Base-by-base conservation (phyloP, 1,284 basidiomycete genomes). In the Fomitopsis schrenkii region DNA sequence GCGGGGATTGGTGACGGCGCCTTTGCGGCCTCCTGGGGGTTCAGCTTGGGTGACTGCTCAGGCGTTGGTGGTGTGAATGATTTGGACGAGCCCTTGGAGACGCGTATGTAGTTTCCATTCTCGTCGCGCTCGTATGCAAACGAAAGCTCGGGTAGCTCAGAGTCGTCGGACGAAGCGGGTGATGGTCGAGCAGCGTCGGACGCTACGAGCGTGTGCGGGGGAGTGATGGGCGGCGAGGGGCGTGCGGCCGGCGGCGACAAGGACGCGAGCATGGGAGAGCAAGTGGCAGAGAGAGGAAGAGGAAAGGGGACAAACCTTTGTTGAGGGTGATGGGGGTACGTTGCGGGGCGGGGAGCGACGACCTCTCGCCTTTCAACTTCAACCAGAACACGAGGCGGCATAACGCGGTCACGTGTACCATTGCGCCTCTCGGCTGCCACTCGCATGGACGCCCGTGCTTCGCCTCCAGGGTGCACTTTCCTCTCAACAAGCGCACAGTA, bases 91-190 rank as follows among this genome's bases (percentile, higher is more conserved):
- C 75, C 74, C 64, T 81, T 81, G 42, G 82, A 80, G 41, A 79
- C 66, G 45, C 88, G 85, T 44, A 87, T 77, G 62, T 80, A 80
- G 66, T 88, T 82, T 3, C 87, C 88, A 3, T 83, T 75, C 5
- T 78, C 77, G 71, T 88, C 84, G 55, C 78, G 76, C 62, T 85
- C 80, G 64, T 88, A 91, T 67, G 86, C 84, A 70, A 91, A 90
- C 2, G 87, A 90, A 62, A 90, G 81, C 64, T 90, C 87, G 65
- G 86, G 64, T 7, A 68, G 60, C 50, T 62, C 61, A 5, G 66
- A 67, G 56, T 70, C 68, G 46, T 70, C 68, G 19, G 68, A 70
- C 55, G 62, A 62, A 15, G 65, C 59, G 7, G 68, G 68, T 5
- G 68, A 67, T 9, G 55, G 53, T 1, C 50, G 38, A 9, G n/a